Evolutionary conservation across 2,329 filamentous ascomycete species (phyloP).

Genomic region (Gyromitra esculenta): DNA sequence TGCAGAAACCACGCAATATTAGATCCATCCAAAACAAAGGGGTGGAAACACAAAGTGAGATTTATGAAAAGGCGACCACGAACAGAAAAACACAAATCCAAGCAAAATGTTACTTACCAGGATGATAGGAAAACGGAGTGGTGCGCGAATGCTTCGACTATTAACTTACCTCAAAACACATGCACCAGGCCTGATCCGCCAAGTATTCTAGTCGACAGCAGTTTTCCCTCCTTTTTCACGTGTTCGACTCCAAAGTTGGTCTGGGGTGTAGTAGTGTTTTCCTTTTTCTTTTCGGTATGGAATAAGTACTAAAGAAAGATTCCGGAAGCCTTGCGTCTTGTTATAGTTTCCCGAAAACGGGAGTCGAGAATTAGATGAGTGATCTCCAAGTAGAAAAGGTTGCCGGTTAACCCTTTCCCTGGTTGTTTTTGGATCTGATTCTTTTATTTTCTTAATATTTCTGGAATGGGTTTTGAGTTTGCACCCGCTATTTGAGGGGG

Average conservation of each 20-base stretch:
- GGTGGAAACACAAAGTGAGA: slow-evolving; percentile 22
- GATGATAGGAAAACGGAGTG: slow-evolving; percentile 10
- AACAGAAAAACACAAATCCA: slow-evolving; percentile 5
- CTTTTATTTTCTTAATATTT: slow-evolving; percentile 31
- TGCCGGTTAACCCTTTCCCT: slow-evolving; percentile 28
- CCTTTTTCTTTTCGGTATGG: slow-evolving; percentile 18
- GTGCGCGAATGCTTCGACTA: slow-evolving; percentile 1
- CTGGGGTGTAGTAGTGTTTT: slow-evolving; percentile 12
- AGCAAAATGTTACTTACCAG: slow-evolving; percentile 9
- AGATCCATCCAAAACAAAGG: slow-evolving; percentile 46
- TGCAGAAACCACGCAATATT: slow-evolving; percentile 49
- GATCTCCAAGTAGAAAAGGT: slow-evolving; percentile 8
- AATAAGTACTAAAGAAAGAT: slow-evolving; percentile 18
- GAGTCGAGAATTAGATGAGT: slow-evolving; percentile 15
- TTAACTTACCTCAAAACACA: slow-evolving; percentile 38
- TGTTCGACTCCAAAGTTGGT: slow-evolving; percentile 28
- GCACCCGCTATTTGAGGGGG: slow-evolving; percentile 16
- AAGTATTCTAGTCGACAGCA: slow-evolving; percentile 39
- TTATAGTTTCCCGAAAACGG: slow-evolving; percentile 14
- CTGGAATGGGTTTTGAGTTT: slow-evolving; percentile 25
- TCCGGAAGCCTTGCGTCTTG: slow-evolving; percentile 7
- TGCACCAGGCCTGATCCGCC: slow-evolving; percentile 30
- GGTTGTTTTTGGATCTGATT: slow-evolving; percentile 18
- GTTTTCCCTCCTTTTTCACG: slow-evolving; percentile 37
- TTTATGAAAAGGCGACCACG: slow-evolving; percentile 1